Evolutionary conservation across 352 stramenopile genomes (phyloP), one percentile per base, ranked within the genome.

Genomic region (Nothophytophthora sp.): DNA sequence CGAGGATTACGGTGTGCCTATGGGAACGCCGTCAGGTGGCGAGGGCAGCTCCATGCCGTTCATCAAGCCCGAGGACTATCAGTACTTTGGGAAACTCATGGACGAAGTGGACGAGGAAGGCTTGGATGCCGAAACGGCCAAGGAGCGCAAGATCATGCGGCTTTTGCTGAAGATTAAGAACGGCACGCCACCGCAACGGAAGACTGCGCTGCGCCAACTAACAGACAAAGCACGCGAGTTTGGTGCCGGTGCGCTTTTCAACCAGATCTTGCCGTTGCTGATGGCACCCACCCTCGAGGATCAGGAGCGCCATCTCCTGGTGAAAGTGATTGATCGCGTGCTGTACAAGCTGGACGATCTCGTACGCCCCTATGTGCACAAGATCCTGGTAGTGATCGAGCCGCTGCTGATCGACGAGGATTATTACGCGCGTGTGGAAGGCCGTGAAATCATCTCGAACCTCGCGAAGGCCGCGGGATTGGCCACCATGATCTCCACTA

Each of bases 91-190:
- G 1, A 92, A 97, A 36, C 71, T 99, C 1, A 97, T 98, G 89
- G 93, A 98, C 25, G 83, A 95, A 22, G 79, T 92, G 7, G 89
- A 94, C 12, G 88, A 97, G 55, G 86, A 96, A 34, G 66, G 73
- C 0, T 53, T 96, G 9, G 82, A 93, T 51, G 86, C 97, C 5
- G 96, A 99, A 48, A 88, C 98, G 52, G 84, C 89, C 0, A 98
- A 96, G 53, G 96, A 99, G 56, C 82, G 96, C 30, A 97, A 98
- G 56, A 99, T 99, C 54, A 99, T 99, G 95, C 80, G 90, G 0
- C 60, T 99, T 28, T 61, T 99, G 47, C 80, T 99, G 2, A 99
- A 99, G 56, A 99, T 99, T 54, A 99, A 99, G 81, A 99, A 98
- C 60, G 98, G 98, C 13, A 98, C 95, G 1, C 97, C 98, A 2